phyloP scores from a whole-genome alignment of 2,329 filamentous ascomycete genomes.

The Ceratocystis huliohia region DNA sequence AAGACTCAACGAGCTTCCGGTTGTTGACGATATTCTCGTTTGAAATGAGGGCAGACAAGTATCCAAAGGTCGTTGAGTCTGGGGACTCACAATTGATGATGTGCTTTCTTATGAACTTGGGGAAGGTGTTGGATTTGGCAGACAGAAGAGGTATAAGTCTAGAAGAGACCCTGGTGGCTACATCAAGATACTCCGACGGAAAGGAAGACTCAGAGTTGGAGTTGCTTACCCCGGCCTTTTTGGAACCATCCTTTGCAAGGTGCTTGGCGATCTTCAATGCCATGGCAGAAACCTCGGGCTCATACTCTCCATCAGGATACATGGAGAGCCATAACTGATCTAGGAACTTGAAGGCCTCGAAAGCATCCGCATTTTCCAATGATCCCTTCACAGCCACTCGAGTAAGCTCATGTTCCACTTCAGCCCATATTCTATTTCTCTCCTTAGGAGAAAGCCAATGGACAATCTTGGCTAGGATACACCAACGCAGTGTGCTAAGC shows the following conservation, averaged over 20 bases:
- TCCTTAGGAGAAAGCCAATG: conserved; percentile 28
- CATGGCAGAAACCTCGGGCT: conserved; percentile 26
- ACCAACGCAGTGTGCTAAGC: conserved; percentile 32
- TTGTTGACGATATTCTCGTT: conserved; percentile 23
- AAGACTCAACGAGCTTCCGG: conserved; percentile 16
- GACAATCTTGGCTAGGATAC: conserved; percentile 29
- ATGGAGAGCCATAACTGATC: conserved; percentile 31
- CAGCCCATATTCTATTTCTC: conserved; percentile 28
- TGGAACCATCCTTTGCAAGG: conserved; percentile 26
- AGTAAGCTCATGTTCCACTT: conserved; percentile 27
- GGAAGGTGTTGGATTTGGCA: conserved; percentile 17
- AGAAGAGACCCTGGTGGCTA: conserved; percentile 16
- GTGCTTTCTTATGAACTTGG: conserved; percentile 17
- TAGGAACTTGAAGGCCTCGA: conserved; percentile 33
- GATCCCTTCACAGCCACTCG: conserved; percentile 28
- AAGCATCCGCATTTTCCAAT: conserved; percentile 29
- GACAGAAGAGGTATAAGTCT: conserved; percentile 20
- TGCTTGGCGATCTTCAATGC: conserved; percentile 29
- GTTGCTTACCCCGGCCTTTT: conserved; percentile 18
- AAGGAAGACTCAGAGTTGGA: background rate
- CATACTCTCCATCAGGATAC: conserved; percentile 28
- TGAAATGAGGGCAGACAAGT: conserved; percentile 15
- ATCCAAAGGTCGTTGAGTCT: conserved; percentile 13
- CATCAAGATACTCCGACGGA: conserved; percentile 16
- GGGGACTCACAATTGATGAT: conserved; percentile 12